Percentiles rank a stretch among this genome's conserved stretches.
These are phyloP conservation scores for Candolleomyces efflorescens DNA, from an alignment of 768 basidiomycete genomes.

Conservation along the genomic window DNA sequence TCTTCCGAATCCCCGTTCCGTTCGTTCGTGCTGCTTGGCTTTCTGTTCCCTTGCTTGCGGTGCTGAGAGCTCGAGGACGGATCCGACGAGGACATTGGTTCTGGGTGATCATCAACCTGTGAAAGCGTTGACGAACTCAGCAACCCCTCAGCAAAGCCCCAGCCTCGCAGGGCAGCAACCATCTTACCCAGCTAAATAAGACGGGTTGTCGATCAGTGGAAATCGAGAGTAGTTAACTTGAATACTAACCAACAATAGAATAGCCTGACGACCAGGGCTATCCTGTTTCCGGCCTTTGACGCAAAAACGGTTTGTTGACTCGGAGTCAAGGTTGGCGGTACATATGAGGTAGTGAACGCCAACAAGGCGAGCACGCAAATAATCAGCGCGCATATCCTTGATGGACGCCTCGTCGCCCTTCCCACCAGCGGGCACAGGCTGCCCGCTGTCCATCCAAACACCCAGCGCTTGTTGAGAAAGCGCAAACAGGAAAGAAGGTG, in stretches of 20 bases:
- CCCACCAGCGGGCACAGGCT: background rate
- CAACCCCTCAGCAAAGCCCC: background rate
- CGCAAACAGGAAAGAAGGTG: slow-evolving; percentile 29
- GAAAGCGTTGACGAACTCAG: background rate
- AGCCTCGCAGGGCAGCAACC: slow-evolving; percentile 35
- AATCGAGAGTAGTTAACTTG: background rate
- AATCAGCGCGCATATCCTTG: slow-evolving; percentile 41
- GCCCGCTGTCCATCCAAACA: slow-evolving; percentile 30
- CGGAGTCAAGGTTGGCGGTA: background rate
- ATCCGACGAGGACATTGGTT: no score
- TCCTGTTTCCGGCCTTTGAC: background rate
- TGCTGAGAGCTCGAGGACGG: background rate
- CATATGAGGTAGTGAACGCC: slow-evolving; percentile 38
- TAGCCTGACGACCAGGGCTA: background rate
- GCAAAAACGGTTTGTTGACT: background rate
- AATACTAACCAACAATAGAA: background rate
- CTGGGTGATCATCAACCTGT: background rate
- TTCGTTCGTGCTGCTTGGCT: background rate
- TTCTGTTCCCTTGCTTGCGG: background rate
- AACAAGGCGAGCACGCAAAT: slow-evolving; percentile 52
- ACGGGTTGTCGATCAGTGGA: background rate
- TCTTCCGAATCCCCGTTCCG: background rate
- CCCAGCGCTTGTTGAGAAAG: slow-evolving; percentile 34
- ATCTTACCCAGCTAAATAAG: slow-evolving; percentile 57
- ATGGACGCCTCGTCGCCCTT: slow-evolving; percentile 4